These are phyloP conservation scores for Atractiella rhizophila DNA, from an alignment of 768 basidiomycete species.

Conservation along the genomic window DNA sequence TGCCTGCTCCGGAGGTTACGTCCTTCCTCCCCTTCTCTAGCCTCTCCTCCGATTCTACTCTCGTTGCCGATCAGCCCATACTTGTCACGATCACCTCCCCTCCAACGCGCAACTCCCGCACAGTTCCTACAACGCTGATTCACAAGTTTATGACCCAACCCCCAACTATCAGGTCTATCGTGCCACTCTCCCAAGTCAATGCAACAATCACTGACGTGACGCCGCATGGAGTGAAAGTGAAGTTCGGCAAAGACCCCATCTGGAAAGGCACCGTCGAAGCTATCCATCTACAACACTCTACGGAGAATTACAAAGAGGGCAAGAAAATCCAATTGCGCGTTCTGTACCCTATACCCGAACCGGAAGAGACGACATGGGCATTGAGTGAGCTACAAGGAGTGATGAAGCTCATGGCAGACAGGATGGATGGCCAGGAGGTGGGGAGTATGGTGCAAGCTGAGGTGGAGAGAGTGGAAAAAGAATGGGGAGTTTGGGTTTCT, in stretches of 20 bases:
- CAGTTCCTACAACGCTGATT: too few species aligned
- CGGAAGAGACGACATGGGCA: too few species aligned
- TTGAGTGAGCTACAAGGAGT: too few species aligned
- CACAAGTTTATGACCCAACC: constrained; percentile 31
- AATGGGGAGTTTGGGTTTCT: constrained; percentile 75
- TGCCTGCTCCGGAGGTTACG: constrained; percentile 56
- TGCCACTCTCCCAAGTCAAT: constrained; percentile 65
- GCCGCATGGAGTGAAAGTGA: constrained; percentile 53
- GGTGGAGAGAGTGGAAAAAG: constrained; percentile 46
- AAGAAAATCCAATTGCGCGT: constrained; percentile 49
- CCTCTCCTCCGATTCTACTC: too few species aligned
- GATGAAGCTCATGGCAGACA: too few species aligned
- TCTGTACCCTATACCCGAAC: too few species aligned
- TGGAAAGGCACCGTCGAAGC: constrained; percentile 74
- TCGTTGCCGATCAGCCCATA: too few species aligned
- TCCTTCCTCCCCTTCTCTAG: constrained; percentile 61
- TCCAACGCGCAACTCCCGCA: too few species aligned
- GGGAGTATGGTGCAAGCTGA: constrained; percentile 53
- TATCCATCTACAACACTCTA: constrained; percentile 34
- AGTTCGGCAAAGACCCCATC: constrained; percentile 68
- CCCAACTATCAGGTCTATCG: constrained; percentile 47
- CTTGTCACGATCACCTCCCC: too few species aligned
- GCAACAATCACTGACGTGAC: constrained; percentile 52
- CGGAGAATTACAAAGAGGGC: constrained; percentile 24
- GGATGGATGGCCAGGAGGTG: constrained; percentile 38